Evolutionary conservation across 2,329 filamentous ascomycete genomes (phyloP).

Genomic region (Pseudonectria buxi): DNA sequence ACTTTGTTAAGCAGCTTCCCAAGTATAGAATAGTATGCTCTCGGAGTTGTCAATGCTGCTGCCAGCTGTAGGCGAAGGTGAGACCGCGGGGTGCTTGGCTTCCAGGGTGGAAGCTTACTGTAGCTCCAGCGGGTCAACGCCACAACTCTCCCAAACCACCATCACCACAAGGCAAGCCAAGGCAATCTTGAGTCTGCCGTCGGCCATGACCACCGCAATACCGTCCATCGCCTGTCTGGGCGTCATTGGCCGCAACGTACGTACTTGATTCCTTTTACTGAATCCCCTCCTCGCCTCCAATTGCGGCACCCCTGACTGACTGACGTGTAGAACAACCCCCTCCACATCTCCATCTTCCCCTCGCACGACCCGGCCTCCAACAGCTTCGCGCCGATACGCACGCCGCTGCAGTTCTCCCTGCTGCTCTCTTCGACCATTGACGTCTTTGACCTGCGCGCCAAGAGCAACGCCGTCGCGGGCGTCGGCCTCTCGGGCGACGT

Average conservation of each 20-base stretch:
- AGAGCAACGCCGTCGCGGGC: conserved; percentile 51
- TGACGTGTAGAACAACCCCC: conserved; percentile 73
- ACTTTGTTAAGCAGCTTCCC: too few species aligned
- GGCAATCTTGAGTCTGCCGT: conserved; percentile 2
- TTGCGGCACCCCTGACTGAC: too few species aligned
- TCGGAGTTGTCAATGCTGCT: too few species aligned
- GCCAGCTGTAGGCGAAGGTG: too few species aligned
- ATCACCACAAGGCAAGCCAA: too few species aligned
- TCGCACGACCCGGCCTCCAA: conserved; percentile 55
- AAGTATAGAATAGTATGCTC: too few species aligned
- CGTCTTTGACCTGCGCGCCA: conserved; percentile 81
- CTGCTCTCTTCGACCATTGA: conserved; percentile 87
- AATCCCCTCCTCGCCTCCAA: neutral
- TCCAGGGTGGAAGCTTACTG: too few species aligned
- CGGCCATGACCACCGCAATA: conserved; percentile 51
- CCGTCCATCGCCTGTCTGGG: conserved; percentile 89
- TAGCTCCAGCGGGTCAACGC: too few species aligned
- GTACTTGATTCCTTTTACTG: too few species aligned
- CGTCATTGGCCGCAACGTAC: conserved; percentile 86
- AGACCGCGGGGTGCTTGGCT: too few species aligned
- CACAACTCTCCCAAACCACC: too few species aligned
- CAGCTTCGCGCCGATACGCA: conserved; percentile 52
- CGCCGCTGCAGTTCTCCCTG: conserved; percentile 83
- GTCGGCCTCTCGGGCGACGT: conserved; percentile 69
- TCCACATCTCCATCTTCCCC: conserved; percentile 87